Evolutionary conservation across 2,329 filamentous ascomycete species (phyloP), one percentile per base, ranked within the genome.

Genomic region (Plenodomus tracheiphilus): DNA sequence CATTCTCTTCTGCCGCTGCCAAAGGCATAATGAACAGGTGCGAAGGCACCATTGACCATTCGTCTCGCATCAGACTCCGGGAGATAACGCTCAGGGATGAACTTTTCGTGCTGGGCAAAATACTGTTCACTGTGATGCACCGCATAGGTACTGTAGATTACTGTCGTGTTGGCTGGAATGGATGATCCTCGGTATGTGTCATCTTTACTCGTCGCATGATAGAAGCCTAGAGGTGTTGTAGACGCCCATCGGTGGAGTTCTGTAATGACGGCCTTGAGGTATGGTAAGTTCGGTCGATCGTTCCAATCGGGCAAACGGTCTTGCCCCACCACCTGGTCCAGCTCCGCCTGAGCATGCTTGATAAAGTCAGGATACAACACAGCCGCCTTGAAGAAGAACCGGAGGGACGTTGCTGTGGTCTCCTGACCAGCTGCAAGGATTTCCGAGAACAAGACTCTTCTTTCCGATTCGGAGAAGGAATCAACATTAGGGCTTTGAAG

Each of bases 131-230:
- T 19, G 17, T 39, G 37, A 39, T 39, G 37, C 17, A 39, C 37
- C 17, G 37, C 37, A 39, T 39, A 39, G 20, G 37, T 39, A 19
- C 18, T 39, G n/a, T 39, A 39, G 5, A 71, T 37, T 0, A 79
- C 61, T 0, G 64, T 68, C 0, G 77, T 73, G 1, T 72, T 74
- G 9, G 70, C 70, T 2, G 77, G 75, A n/a, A 79, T 75, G 1
- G 66, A 53, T 47, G 75, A 78, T 3, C 76, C 76, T 25, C 68
- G 66, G 55, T 77, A 79, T 4, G 66, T 61, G 42, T 80, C 75
- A 28, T 80, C 75, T 4, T 71, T 61, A 1, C 69, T 73, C 2
- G 71, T 66, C 0, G 74, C 73, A 44, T 79, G 76, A 0, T 75
- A 76, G 0, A 73, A 64, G 0, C 71, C 74, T 1, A 73, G 51